Conservation (phyloP, 2,329 filamentous ascomycete genomes). For the Trichoderma sp. region DNA sequence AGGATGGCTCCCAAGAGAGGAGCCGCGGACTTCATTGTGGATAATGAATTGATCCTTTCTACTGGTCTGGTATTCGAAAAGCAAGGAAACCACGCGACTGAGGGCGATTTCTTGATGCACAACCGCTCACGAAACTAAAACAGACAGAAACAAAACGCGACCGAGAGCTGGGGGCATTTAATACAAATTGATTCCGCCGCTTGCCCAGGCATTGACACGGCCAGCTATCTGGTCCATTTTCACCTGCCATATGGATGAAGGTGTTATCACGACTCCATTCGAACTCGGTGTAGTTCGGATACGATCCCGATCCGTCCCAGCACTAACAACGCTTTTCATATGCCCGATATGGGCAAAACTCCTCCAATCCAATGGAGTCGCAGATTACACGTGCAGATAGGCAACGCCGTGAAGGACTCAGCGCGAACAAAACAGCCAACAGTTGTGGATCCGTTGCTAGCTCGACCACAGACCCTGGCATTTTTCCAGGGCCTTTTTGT, state of each 20-base stretch:
- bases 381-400: slow-evolving; percentile 3
- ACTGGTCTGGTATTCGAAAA: background rate
- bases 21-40: background rate
- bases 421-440: background rate
- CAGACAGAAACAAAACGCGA: background rate
- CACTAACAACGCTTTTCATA: background rate
- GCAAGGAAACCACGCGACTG: background rate
- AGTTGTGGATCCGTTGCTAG: background rate
- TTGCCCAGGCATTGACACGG: background rate
- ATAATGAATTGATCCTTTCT: background rate
- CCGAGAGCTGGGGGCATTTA: background rate
- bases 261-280: background rate
- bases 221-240: background rate
- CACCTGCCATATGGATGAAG: background rate
- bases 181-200: background rate
- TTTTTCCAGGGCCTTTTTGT: background rate
- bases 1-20: slow-evolving; percentile 1
- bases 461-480: background rate
- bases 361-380: background rate
- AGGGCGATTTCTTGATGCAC: background rate
- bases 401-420: background rate
- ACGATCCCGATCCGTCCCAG: background rate
- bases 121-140: background rate
- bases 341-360: background rate
- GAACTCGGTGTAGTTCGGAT: background rate